These are phyloP conservation scores for Teratosphaeria pseudoeucalypti DNA, from an alignment of 2,329 filamentous ascomycete genomes.

Conservation along the genomic window DNA sequence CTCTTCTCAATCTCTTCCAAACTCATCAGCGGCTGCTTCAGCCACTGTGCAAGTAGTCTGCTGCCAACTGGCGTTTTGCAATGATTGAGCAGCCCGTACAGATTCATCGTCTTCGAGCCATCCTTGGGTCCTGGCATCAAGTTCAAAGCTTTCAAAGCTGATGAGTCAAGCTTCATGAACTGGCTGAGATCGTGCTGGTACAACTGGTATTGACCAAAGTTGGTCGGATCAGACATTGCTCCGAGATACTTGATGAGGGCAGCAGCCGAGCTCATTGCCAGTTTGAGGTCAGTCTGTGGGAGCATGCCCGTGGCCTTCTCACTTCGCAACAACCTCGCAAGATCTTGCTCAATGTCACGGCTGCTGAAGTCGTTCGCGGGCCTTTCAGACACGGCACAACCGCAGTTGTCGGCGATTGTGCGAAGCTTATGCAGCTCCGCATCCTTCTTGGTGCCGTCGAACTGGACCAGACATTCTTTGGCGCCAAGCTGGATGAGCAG, in stretches of 20 bases:
- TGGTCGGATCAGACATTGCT: slow-evolving; percentile 79
- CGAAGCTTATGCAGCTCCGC: slow-evolving; percentile 77
- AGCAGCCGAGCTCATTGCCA: slow-evolving; percentile 91
- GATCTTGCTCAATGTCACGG: slow-evolving; percentile 91
- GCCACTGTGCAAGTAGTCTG: slow-evolving; percentile 82
- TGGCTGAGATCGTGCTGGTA: slow-evolving; percentile 96
- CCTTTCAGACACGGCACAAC: slow-evolving; percentile 78
- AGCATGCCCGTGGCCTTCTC: slow-evolving; percentile 67
- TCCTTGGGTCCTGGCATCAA: slow-evolving; percentile 93
- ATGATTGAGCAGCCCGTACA: slow-evolving; percentile 89
- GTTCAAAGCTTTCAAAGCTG: slow-evolving; percentile 86
- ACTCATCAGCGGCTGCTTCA: slow-evolving; percentile 95
- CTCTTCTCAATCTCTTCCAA: slow-evolving; percentile 78
- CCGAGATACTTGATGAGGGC: slow-evolving; percentile 91
- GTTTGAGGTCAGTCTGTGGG: slow-evolving; percentile 82
- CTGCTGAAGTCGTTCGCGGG: slow-evolving; percentile 67
- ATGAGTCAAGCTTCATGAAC: slow-evolving; percentile 96
- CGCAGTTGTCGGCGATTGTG: slow-evolving; percentile 84
- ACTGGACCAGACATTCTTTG: slow-evolving; percentile 81
- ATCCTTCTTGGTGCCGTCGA: slow-evolving; percentile 71
- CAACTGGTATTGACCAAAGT: slow-evolving; percentile 93
- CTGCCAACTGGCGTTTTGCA: slow-evolving; percentile 95
- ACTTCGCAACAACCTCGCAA: slow-evolving; percentile 77
- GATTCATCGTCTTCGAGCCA: slow-evolving; percentile 92
- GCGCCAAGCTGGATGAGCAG: slow-evolving; percentile 92